phyloP scores from a whole-genome alignment of 1,139 yeast species.

The Blastobotrys apis region DNA sequence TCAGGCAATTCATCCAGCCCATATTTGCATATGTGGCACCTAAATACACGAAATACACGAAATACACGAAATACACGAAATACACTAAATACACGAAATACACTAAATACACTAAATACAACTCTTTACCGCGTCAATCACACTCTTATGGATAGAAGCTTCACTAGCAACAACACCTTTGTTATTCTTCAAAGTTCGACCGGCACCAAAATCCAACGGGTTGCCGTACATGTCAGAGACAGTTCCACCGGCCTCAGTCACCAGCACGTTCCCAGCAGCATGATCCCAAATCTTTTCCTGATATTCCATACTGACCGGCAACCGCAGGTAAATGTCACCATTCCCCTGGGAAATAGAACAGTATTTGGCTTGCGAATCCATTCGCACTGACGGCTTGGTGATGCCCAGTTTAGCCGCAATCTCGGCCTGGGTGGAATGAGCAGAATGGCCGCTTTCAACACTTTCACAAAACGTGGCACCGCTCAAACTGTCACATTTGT shows the following conservation, averaged over 20 bases:
- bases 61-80: too few species aligned
- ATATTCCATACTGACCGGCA: constrained; percentile 72
- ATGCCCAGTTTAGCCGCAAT: constrained; percentile 68
- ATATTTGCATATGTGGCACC: too few species aligned
- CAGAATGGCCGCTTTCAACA: constrained; percentile 94
- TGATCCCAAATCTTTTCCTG: constrained; percentile 98
- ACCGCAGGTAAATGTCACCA: constrained; percentile 85
- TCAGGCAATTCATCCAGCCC: too few species aligned
- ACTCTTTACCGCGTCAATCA: constrained; percentile 52
- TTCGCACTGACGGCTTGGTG: constrained; percentile 46
- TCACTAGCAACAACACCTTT: constrained; percentile 94
- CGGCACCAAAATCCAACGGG: constrained; percentile 75
- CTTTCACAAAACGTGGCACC: constrained; percentile 81
- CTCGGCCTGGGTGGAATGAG: constrained; percentile 78
- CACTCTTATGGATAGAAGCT: constrained; percentile 53
- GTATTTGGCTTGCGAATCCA: constrained; percentile 96
- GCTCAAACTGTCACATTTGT: constrained; percentile 31
- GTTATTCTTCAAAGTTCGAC: constrained; percentile 65
- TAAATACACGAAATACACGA: too few species aligned
- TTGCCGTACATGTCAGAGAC: constrained; percentile 81
- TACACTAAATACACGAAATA: too few species aligned
- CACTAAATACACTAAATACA: too few species aligned
- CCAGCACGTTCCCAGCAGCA: constrained; percentile 87
- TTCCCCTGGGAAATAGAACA: constrained; percentile 87
- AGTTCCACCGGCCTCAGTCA: constrained; percentile 85